A percentile compares a stretch with the other conserved stretches of the same genome.
phyloP scores from a whole-genome alignment of 768 basidiomycete species.

The Phlegmacium glaucopus region DNA sequence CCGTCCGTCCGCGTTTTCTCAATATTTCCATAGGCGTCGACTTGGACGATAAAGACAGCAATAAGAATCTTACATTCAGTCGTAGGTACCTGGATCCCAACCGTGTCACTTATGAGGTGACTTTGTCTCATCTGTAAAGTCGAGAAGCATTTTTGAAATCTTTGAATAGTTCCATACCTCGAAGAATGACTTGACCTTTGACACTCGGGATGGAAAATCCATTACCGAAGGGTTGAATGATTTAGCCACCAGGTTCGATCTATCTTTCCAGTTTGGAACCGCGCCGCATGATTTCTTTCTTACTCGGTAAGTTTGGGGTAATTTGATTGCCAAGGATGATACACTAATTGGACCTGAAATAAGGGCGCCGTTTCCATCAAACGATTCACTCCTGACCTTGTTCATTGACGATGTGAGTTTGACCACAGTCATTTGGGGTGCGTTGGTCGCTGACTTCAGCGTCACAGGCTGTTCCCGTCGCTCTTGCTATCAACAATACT shows the following conservation, averaged over 20 bases:
- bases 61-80: constrained; percentile 54
- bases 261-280: constrained; percentile 61
- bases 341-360: background rate
- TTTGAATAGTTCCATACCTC: constrained; percentile 59
- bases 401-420: constrained; percentile 44
- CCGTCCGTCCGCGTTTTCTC: no score
- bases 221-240: constrained; percentile 55
- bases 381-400: constrained; percentile 55
- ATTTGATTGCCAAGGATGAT: background rate
- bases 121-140: constrained; percentile 1
- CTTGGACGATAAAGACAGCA: constrained; percentile 36
- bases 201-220: constrained; percentile 48
- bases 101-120: constrained; percentile 70
- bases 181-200: constrained; percentile 49
- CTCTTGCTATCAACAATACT: constrained; percentile 60
- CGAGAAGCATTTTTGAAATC: background rate
- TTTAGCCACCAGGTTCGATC: constrained; percentile 56
- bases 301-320: constrained; percentile 39
- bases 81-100: constrained; percentile 81
- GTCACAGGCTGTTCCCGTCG: constrained; percentile 48
- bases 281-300: constrained; percentile 77
- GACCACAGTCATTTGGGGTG: background rate
- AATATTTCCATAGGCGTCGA: constrained; percentile 38
- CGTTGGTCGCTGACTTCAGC: constrained; percentile 3
- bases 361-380: constrained; percentile 62